These are phyloP conservation scores for Phylloporus scabripes DNA, from an alignment of 768 basidiomycete species.

Conservation along the genomic window DNA sequence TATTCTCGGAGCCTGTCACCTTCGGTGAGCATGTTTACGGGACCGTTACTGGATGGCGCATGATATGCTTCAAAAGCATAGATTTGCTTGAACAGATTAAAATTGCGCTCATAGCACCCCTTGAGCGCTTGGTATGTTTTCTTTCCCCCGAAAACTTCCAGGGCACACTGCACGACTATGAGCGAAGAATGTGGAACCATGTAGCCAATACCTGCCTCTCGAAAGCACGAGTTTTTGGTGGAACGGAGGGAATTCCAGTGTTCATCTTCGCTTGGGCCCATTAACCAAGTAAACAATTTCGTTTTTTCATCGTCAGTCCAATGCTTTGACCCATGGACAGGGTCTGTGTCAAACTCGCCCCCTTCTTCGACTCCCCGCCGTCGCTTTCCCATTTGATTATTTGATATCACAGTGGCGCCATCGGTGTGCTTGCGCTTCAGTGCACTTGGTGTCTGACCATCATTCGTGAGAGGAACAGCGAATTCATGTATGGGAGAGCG, in stretches of 20 bases:
- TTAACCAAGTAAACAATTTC: slow-evolving; percentile 72
- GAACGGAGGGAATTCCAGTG: slow-evolving; percentile 75
- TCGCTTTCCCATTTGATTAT: slow-evolving; percentile 25
- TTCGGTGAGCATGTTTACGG: slow-evolving; percentile 44
- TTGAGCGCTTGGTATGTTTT: slow-evolving; percentile 83
- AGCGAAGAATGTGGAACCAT: neutral
- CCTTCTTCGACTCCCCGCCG: slow-evolving; percentile 28
- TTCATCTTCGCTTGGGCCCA: slow-evolving; percentile 64
- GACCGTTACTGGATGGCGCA: slow-evolving; percentile 29
- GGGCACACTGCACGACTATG: slow-evolving; percentile 49
- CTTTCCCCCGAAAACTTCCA: slow-evolving; percentile 65
- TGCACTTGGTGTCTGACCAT: slow-evolving; percentile 16
- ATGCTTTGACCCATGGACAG: slow-evolving; percentile 66
- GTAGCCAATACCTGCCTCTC: slow-evolving; percentile 47
- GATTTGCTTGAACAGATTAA: slow-evolving; percentile 80
- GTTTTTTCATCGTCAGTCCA: slow-evolving; percentile 85
- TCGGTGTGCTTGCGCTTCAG: slow-evolving; percentile 49
- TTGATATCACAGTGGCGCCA: slow-evolving; percentile 12
- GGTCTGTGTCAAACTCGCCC: slow-evolving; percentile 29
- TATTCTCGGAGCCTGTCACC: slow-evolving; percentile 65
- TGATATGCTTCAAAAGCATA: slow-evolving; percentile 60
- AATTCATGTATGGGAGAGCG: slow-evolving; percentile 33
- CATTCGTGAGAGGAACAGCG: slow-evolving; percentile 26
- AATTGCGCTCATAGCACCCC: slow-evolving; percentile 81
- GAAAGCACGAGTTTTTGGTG: slow-evolving; percentile 77